A percentile compares a stretch with the other conserved stretches of the same genome.
Evolutionary conservation across 1,139 yeast species (phyloP).

Genomic region (Hemisphaericaspora lyxosophila): DNA sequence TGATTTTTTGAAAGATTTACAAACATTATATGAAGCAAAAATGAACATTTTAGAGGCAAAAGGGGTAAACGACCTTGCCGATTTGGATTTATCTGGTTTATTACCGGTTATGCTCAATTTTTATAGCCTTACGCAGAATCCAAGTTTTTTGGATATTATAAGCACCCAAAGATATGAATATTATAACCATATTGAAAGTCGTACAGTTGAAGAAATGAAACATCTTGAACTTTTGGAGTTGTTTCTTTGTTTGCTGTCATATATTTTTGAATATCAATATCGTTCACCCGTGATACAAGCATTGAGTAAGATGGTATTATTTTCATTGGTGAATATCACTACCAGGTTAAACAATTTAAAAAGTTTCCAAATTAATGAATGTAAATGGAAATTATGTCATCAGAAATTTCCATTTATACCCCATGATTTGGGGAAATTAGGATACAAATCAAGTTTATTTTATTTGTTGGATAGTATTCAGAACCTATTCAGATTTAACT

Average conservation of each 20-base stretch:
- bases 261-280: slow-evolving; percentile 38
- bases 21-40: slow-evolving; percentile 17
- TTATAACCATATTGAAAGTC: slow-evolving; percentile 18
- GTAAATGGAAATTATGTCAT: slow-evolving; percentile 43
- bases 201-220: slow-evolving; percentile 16
- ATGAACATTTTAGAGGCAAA: slow-evolving; percentile 9
- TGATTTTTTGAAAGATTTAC: slow-evolving; percentile 23
- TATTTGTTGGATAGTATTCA: slow-evolving; percentile 41
- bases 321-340: slow-evolving; percentile 25
- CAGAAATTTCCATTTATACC: slow-evolving; percentile 40
- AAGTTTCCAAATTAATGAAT: slow-evolving; percentile 33
- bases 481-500: slow-evolving; percentile 38
- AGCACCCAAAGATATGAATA: slow-evolving; percentile 17
- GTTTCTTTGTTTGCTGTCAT: slow-evolving; percentile 42
- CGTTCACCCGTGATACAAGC: slow-evolving; percentile 22
- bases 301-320: slow-evolving; percentile 25
- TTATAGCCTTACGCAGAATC: slow-evolving; percentile 16
- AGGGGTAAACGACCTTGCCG: slow-evolving; percentile 11
- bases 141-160: slow-evolving; percentile 21
- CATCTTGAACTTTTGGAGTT: slow-evolving; percentile 26
- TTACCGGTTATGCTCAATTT: slow-evolving; percentile 18
- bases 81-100: slow-evolving; percentile 21
- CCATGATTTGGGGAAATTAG: slow-evolving; percentile 22
- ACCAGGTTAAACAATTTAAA: slow-evolving; percentile 16
- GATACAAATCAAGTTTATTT: slow-evolving; percentile 31